Evolutionary conservation across 2,329 filamentous ascomycete species (phyloP).

Genomic region (Nigrograna mackinnonii): DNA sequence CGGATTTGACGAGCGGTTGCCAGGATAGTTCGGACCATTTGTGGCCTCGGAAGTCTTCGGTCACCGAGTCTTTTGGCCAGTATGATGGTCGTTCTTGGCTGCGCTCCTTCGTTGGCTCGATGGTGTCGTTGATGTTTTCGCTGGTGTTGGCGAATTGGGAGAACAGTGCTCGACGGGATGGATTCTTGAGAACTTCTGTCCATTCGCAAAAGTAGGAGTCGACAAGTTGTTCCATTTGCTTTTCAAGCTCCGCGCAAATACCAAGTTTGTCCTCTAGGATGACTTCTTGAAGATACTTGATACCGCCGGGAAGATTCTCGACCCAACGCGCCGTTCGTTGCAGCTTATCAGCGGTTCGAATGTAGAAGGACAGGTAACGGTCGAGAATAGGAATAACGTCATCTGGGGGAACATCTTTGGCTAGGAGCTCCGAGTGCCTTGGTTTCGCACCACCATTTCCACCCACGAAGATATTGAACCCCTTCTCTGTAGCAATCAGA

Average conservation of each 20-base stretch:
- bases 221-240: constrained; percentile 85
- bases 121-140: constrained; percentile 65
- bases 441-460: constrained; percentile 90
- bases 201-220: constrained; percentile 89
- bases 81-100: constrained; percentile 74
- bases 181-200: constrained; percentile 77
- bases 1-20: constrained; percentile 76
- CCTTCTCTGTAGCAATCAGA: constrained; percentile 88
- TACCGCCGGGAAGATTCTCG: constrained; percentile 79
- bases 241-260: constrained; percentile 80
- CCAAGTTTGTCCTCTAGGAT: constrained; percentile 84
- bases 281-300: constrained; percentile 81
- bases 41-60: constrained; percentile 72
- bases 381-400: constrained; percentile 85
- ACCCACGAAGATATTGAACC: constrained; percentile 89
- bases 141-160: constrained; percentile 81
- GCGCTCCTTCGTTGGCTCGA: constrained; percentile 74
- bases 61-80: constrained; percentile 72
- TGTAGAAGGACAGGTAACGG: constrained; percentile 91
- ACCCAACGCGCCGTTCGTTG: constrained; percentile 89
- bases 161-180: constrained; percentile 71
- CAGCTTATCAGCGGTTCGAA: constrained; percentile 86
- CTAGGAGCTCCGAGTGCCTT: constrained; percentile 78
- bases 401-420: constrained; percentile 81
- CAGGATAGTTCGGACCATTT: constrained; percentile 71